These are phyloP conservation scores for Thelonectria olida DNA, from an alignment of 2,329 filamentous ascomycete genomes.

Conservation along the genomic window DNA sequence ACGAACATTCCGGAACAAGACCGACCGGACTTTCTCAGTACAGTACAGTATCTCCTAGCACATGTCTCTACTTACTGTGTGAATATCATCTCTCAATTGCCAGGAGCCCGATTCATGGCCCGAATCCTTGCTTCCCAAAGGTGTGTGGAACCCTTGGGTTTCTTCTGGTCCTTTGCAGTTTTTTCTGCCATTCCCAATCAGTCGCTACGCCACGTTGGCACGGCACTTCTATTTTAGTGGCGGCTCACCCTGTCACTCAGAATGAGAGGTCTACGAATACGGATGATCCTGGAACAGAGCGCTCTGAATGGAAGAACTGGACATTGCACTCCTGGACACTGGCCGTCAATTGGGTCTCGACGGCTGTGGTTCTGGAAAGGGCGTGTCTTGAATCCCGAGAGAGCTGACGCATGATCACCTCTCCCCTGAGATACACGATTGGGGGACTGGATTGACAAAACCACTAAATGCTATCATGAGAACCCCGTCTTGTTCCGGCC, in stretches of 20 bases:
- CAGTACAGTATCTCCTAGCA: too few species aligned
- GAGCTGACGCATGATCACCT: too few species aligned
- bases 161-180: constrained; percentile 8
- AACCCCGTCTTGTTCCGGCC: too few species aligned
- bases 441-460: too few species aligned
- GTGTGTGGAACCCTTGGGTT: constrained; percentile 26
- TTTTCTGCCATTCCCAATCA: constrained; percentile 37
- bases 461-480: too few species aligned
- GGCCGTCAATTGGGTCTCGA: too few species aligned
- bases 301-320: too few species aligned
- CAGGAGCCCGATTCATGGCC: not conserved
- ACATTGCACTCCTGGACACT: too few species aligned
- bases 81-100: constrained; percentile 1
- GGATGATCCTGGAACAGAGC: not conserved
- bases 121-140: constrained; percentile 8
- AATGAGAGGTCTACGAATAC: not conserved
- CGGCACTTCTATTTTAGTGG: constrained; percentile 40
- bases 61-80: not conserved
- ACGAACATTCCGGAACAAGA: constrained; percentile 6
- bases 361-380: too few species aligned
- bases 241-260: too few species aligned
- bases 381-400: too few species aligned
- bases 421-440: too few species aligned
- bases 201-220: constrained; percentile 41
- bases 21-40: not conserved